These are phyloP conservation scores for Allantophomopsis lycopodina DNA, from an alignment of 2,329 filamentous ascomycete species.

Conservation along the genomic window DNA sequence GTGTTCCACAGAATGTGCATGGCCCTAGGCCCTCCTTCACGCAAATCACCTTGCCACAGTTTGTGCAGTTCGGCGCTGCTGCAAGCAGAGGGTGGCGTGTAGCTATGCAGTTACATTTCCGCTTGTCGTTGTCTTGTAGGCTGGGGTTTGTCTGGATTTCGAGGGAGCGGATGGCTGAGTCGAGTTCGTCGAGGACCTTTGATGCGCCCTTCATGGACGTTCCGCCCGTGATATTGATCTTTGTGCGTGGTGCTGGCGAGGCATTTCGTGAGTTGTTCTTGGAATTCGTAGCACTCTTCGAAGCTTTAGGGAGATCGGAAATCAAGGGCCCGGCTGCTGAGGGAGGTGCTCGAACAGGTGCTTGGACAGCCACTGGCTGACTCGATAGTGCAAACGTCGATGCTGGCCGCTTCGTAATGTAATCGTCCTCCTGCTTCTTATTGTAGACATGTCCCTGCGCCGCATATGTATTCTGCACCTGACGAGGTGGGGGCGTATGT, in stretches of 20 bases:
- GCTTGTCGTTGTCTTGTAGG: conserved; percentile 40
- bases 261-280: conserved; percentile 31
- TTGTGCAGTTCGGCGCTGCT: conserved; percentile 87
- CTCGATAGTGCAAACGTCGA: conserved; percentile 24
- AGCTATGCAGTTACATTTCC: conserved; percentile 79
- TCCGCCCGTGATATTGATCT: conserved; percentile 62
- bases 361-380: conserved; percentile 36
- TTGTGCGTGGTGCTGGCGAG: conserved; percentile 44
- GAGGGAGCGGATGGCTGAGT: conserved; percentile 74
- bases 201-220: conserved; percentile 73
- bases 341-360: conserved; percentile 23
- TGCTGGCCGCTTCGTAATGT: conserved; percentile 39
- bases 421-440: conserved; percentile 62
- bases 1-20: conserved; percentile 76
- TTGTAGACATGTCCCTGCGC: conserved; percentile 52
- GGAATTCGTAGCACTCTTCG: conserved; percentile 36
- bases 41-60: conserved; percentile 90
- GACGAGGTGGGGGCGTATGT: conserved; percentile 49
- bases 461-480: conserved; percentile 46
- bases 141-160: conserved; percentile 87
- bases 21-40: conserved; percentile 87
- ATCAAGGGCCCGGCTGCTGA: conserved; percentile 69
- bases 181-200: conserved; percentile 54
- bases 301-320: conserved; percentile 55
- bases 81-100: conserved; percentile 74